Conservation (phyloP, 2,329 filamentous ascomycete species). For the Lasiodiplodia theobromae region DNA sequence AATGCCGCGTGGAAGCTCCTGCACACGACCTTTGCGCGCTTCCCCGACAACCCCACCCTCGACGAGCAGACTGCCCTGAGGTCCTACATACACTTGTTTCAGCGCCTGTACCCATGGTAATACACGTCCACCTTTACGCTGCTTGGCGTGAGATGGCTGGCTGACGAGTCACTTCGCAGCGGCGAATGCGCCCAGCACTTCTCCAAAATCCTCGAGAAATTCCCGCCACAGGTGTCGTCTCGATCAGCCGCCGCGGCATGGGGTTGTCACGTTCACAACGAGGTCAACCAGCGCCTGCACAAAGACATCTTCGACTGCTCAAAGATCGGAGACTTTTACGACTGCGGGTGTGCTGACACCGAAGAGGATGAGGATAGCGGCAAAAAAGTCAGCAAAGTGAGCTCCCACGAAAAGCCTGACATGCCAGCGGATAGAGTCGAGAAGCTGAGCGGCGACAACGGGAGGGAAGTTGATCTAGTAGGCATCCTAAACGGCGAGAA, state of each 20-base stretch:
- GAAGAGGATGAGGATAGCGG: slow-evolving; percentile 36
- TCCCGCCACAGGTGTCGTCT: slow-evolving; percentile 69
- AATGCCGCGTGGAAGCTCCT: slow-evolving; percentile 71
- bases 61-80: slow-evolving; percentile 67
- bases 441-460: slow-evolving; percentile 37
- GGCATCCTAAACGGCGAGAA: slow-evolving; percentile 26
- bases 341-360: slow-evolving; percentile 69
- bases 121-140: background rate
- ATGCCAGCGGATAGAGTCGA: slow-evolving; percentile 40
- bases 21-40: slow-evolving; percentile 71
- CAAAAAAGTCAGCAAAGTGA: slow-evolving; percentile 29
- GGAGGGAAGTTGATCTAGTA: slow-evolving; percentile 39
- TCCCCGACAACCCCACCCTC: slow-evolving; percentile 66
- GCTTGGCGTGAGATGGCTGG: background rate
- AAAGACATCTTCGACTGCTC: slow-evolving; percentile 70
- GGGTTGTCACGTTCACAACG: slow-evolving; percentile 72
- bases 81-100: slow-evolving; percentile 69
- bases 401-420: slow-evolving; percentile 35
- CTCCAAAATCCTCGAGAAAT: slow-evolving; percentile 65
- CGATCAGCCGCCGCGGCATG: slow-evolving; percentile 68
- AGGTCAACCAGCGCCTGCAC: slow-evolving; percentile 67
- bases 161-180: slow-evolving; percentile 43
- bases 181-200: slow-evolving; percentile 73
- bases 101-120: slow-evolving; percentile 70
- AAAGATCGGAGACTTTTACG: slow-evolving; percentile 71